A percentile compares a stretch with the other conserved stretches of the same genome.
Conservation (phyloP, 768 basidiomycete genomes). For the Suillus placidus region DNA sequence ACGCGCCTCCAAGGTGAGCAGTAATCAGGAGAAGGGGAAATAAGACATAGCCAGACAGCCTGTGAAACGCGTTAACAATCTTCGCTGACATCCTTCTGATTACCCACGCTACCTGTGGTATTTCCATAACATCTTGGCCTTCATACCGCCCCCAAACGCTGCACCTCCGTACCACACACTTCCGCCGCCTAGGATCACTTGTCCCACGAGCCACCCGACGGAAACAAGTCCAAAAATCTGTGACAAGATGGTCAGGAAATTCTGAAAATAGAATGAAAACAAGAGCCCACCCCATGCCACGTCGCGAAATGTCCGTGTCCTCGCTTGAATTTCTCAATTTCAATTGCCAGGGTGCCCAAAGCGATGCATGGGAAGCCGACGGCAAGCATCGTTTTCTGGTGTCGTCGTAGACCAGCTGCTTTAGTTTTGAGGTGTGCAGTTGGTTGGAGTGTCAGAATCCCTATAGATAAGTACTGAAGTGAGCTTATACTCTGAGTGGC, state of each 20-base stretch:
- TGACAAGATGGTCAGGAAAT: neutral
- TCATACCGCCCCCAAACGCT: slow-evolving; percentile 68
- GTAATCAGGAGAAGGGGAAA: slow-evolving; percentile 64
- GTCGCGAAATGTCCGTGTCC: slow-evolving; percentile 61
- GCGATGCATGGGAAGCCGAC: slow-evolving; percentile 59
- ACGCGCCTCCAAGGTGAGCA: slow-evolving; percentile 68
- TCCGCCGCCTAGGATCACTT: slow-evolving; percentile 66
- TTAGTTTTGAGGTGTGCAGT: slow-evolving; percentile 69
- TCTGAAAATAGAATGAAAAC: neutral
- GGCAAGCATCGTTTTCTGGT: slow-evolving; percentile 63
- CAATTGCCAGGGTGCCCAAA: slow-evolving; percentile 63
- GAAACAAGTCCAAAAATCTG: slow-evolving; percentile 68
- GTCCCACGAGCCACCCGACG: slow-evolving; percentile 62
- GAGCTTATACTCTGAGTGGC: neutral
- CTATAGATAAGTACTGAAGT: slow-evolving; percentile 35
- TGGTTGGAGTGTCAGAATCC: slow-evolving; percentile 75
- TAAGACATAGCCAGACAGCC: slow-evolving; percentile 74
- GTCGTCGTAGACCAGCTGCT: slow-evolving; percentile 65
- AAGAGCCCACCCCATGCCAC: slow-evolving; percentile 68
- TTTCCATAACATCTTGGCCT: slow-evolving; percentile 80
- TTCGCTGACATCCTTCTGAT: neutral
- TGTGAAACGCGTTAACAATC: slow-evolving; percentile 25
- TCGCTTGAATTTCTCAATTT: slow-evolving; percentile 59
- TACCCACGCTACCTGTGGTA: slow-evolving; percentile 64
- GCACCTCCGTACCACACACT: slow-evolving; percentile 77